Conservation (phyloP, 2,329 filamentous ascomycete genomes). For the Rutstroemia sp. region DNA sequence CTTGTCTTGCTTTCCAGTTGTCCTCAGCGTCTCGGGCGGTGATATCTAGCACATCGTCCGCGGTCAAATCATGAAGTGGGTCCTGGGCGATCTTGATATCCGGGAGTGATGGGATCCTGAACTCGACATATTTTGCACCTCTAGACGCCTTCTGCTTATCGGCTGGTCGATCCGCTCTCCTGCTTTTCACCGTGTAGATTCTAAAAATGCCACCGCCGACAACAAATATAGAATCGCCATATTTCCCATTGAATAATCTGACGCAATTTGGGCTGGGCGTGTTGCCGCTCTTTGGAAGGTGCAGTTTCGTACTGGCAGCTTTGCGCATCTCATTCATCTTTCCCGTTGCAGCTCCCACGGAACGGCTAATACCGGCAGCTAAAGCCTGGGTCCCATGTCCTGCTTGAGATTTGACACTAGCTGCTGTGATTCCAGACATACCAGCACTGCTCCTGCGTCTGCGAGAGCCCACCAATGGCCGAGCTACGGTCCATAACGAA, state of each 20-base stretch:
- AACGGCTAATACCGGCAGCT: slow-evolving; percentile 66
- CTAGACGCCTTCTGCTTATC: slow-evolving; percentile 47
- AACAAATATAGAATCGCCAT: slow-evolving; percentile 55
- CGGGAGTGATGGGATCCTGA: slow-evolving; percentile 56
- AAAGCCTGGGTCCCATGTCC: slow-evolving; percentile 68
- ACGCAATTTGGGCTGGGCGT: slow-evolving; percentile 53
- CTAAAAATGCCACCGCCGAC: slow-evolving; percentile 60
- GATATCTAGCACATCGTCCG: slow-evolving; percentile 29
- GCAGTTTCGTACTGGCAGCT: slow-evolving; percentile 66
- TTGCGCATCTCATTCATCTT: slow-evolving; percentile 65
- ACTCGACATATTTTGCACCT: slow-evolving; percentile 40
- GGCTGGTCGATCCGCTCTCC: slow-evolving; percentile 44
- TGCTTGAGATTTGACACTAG: slow-evolving; percentile 38
- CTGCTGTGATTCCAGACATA: slow-evolving; percentile 23
- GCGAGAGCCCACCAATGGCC: slow-evolving; percentile 26
- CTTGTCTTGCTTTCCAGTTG: slow-evolving; percentile 32
- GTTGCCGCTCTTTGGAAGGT: slow-evolving; percentile 50
- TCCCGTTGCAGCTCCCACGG: slow-evolving; percentile 62
- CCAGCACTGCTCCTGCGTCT: slow-evolving; percentile 28
- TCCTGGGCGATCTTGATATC: slow-evolving; percentile 51
- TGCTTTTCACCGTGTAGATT: slow-evolving; percentile 42
- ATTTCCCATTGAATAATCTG: slow-evolving; percentile 56
- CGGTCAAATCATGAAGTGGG: slow-evolving; percentile 48
- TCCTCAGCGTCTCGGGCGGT: slow-evolving; percentile 23
- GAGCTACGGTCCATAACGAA: slow-evolving; percentile 27